Percentiles rank a stretch among this genome's conserved stretches.
phyloP scores from a whole-genome alignment of 805 yeast genomes.

The Nakazawaea molendinolei region DNA sequence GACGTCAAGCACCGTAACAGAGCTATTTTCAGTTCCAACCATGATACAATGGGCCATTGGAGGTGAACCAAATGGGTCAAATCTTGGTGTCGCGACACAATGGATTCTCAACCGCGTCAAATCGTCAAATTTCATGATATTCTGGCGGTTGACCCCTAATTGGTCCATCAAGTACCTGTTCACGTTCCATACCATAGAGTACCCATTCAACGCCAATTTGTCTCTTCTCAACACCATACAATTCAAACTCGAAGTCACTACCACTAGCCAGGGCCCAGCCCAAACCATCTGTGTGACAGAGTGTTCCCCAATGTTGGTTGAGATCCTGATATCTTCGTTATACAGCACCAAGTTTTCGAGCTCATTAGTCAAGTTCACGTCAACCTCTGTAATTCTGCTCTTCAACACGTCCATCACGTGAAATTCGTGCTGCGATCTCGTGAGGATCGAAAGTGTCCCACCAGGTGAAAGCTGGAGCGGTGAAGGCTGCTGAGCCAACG shows the following conservation, averaged over 20 bases:
- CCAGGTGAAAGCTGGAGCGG: conserved; percentile 9
- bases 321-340: conserved; percentile 3
- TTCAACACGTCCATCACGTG: conserved; percentile 5
- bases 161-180: conserved; percentile 11
- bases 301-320: conserved; percentile 4
- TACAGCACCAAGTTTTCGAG: conserved; percentile 9
- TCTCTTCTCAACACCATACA: conserved; percentile 14
- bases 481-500: conserved; percentile 6
- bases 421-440: conserved; percentile 2
- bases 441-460: conserved; percentile 5
- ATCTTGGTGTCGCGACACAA: conserved; percentile 17
- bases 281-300: conserved; percentile 3
- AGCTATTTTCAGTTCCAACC: conserved; percentile 9
- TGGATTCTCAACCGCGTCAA: conserved; percentile 18
- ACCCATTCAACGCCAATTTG: conserved; percentile 12
- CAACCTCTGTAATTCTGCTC: neutral
- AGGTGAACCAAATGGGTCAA: neutral
- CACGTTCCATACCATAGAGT: conserved; percentile 15
- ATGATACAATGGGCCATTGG: neutral
- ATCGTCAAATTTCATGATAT: conserved; percentile 13
- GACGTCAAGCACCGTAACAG: conserved; percentile 1
- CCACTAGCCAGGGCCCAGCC: conserved; percentile 8
- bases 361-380: neutral
- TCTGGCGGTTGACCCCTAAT: conserved; percentile 12
- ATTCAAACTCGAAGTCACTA: conserved; percentile 17